A percentile compares a stretch with the other conserved stretches of the same genome.
phyloP scores from a whole-genome alignment of 805 yeast genomes.

The Candida succiphila region DNA sequence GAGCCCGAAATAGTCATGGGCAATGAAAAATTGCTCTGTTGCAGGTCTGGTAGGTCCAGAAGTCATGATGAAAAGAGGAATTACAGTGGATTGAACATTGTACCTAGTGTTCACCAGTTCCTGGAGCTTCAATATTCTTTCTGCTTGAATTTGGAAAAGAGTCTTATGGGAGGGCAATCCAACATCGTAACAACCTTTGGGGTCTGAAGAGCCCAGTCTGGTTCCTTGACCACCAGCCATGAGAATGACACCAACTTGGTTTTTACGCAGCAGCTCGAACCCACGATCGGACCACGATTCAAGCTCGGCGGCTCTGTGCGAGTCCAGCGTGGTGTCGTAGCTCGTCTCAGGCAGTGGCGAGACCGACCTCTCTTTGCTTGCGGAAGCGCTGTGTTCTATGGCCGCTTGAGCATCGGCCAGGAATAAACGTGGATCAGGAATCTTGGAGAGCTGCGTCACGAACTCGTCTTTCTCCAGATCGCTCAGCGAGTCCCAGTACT shows the following conservation, averaged over 20 bases:
- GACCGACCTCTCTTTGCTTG: slow-evolving; percentile 18
- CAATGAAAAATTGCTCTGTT: slow-evolving; percentile 63
- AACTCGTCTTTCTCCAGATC: slow-evolving; percentile 25
- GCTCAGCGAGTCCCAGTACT: slow-evolving; percentile 31
- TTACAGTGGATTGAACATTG: slow-evolving; percentile 14
- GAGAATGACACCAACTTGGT: slow-evolving; percentile 78
- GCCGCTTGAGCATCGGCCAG: slow-evolving; percentile 36
- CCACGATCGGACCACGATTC: slow-evolving; percentile 36
- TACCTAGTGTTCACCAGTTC: slow-evolving; percentile 30
- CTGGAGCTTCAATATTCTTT: slow-evolving; percentile 61
- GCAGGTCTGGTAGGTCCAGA: slow-evolving; percentile 73
- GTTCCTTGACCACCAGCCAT: slow-evolving; percentile 99
- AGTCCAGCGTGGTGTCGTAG: slow-evolving; percentile 34
- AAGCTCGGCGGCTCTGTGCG: slow-evolving; percentile 6
- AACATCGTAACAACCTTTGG: slow-evolving; percentile 91
- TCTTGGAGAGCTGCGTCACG: slow-evolving; percentile 28
- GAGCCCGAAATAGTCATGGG: slow-evolving; percentile 66
- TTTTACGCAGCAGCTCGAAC: slow-evolving; percentile 51
- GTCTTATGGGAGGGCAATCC: slow-evolving; percentile 78
- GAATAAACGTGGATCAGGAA: slow-evolving; percentile 31
- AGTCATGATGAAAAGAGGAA: slow-evolving; percentile 94
- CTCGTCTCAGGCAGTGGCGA: slow-evolving; percentile 47
- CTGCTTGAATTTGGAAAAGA: slow-evolving; percentile 89
- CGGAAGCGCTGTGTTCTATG: slow-evolving; percentile 23
- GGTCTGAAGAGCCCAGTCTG: slow-evolving; percentile 78